Evolutionary conservation across 768 basidiomycete genomes (phyloP), one percentile per base, ranked within the genome.

Genomic region (Pholiota molesta): DNA sequence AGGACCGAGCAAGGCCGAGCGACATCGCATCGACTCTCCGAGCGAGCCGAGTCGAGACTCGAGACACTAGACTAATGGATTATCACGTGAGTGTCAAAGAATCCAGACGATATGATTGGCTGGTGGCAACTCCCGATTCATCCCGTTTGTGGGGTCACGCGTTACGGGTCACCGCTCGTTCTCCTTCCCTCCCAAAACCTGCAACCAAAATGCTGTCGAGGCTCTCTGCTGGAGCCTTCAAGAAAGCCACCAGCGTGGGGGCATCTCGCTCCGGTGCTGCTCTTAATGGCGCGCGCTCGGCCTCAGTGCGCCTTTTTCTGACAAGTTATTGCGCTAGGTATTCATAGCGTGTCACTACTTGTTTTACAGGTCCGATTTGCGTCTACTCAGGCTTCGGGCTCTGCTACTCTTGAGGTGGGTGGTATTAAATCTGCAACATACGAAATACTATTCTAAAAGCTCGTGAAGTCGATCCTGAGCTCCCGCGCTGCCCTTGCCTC

Each of bases 401-500:
- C 84, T 62, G 77, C 80, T 68, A 79, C 85, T 56, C 82, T 86
- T 65, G 86, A 91, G 85, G 92, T 92, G 67, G n/a, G 84, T 51
- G 21, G 17, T 28, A 42, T 60, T 61, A 44, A 11, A 40, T 23
- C 55, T 49, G 47, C 23, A n/a, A 5, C 5, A 51, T 39, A 31
- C 16, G 42, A 35, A 57, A 28, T 10, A 39, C 26, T 37, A 29
- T 49, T 16, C 54, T 69, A 60, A 67, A 68, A 28, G 63, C 44
- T 44, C 13, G 14, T 14, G 21, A 59, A 94, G 92, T 80, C 89
- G 14, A 72, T 90, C 65, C 68, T 88, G 66, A 84, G 80, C 72
- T 94, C 93, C 59, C 89, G 88, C 72, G 81, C 87, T 61, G 84
- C 91, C 26, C 84, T 94, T 64, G 85, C 86, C 59, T 88, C 95